Evolutionary conservation across 345 rosid genomes (phyloP).

Genomic region (Lepidium africanum): DNA sequence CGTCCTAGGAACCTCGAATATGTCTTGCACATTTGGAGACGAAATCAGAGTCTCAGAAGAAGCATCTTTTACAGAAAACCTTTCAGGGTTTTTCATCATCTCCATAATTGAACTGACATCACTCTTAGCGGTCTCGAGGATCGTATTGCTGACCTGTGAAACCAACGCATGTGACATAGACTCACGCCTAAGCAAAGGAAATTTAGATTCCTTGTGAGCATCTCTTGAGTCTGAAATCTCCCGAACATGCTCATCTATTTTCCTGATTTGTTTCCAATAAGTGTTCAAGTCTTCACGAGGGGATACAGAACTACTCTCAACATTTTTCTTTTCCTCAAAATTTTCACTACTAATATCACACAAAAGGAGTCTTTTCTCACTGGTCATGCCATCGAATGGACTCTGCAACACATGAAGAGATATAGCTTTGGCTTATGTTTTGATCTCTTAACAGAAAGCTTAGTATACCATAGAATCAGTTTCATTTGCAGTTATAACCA

Average conservation of each 20-base stretch:
- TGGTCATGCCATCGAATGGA: conserved; percentile 12
- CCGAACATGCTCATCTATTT: conserved; percentile 42
- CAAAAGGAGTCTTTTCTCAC: conserved; percentile 1
- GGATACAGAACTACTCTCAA: conserved; percentile 16
- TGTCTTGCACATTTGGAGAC: conserved; percentile 42
- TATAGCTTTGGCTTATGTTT: not conserved
- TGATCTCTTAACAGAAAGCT: not conserved
- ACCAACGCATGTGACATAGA: conserved; percentile 32
- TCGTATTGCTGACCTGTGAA: conserved; percentile 30
- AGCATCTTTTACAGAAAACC: conserved; percentile 12
- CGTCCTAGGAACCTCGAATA: conserved; percentile 55
- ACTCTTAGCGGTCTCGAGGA: conserved; percentile 26
- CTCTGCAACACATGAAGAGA: conserved; percentile 15
- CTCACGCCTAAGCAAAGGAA: conserved; percentile 28
- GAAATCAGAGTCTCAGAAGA: not conserved
- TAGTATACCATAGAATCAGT: not conserved
- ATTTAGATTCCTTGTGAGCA: conserved; percentile 9
- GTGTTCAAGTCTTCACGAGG: conserved; percentile 37
- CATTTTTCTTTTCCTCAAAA: conserved; percentile 30
- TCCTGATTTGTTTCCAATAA: conserved; percentile 55
- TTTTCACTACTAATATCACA: conserved; percentile 16
- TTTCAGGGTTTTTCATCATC: conserved; percentile 25
- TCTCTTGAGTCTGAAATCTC: conserved; percentile 43
- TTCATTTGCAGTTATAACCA: not conserved
- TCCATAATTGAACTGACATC: conserved; percentile 17